Conservation (phyloP, 352 stramenopile genomes). For the Globisporangium acanthophoron region DNA sequence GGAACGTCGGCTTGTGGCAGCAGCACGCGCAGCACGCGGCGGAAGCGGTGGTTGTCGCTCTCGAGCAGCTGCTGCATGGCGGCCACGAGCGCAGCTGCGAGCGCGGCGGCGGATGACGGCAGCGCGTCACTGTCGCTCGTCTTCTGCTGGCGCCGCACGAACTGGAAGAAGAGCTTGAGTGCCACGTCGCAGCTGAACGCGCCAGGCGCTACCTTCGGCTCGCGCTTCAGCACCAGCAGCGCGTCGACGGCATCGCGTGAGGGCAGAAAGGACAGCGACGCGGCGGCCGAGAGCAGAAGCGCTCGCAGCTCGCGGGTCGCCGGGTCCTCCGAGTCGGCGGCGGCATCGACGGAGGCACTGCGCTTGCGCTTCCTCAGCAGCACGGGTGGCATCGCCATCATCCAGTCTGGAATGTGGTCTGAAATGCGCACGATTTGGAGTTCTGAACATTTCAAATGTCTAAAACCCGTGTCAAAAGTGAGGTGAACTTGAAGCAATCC, state of each 20-base stretch:
- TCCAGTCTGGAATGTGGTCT: not conserved
- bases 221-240: constrained; percentile 12
- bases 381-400: not conserved
- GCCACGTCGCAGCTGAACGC: constrained; percentile 13
- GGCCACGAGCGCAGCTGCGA: not conserved
- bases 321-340: not conserved
- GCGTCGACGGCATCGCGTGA: not conserved
- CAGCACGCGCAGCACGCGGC: constrained; percentile 26
- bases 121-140: not conserved
- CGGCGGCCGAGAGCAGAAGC: not conserved
- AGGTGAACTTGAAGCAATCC: too few species aligned
- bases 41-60: not conserved
- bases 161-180: constrained; percentile 15
- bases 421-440: not conserved
- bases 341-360: not conserved
- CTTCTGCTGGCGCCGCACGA: not conserved
- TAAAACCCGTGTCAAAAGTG: too few species aligned
- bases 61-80: constrained; percentile 5
- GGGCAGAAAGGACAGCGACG: not conserved
- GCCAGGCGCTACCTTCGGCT: constrained; percentile 1
- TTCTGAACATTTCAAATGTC: too few species aligned
- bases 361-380: not conserved
- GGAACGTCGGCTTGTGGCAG: constrained; percentile 17
- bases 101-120: not conserved
- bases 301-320: not conserved